Percentiles rank a stretch among this genome's conserved stretches.
phyloP scores from a whole-genome alignment of 148 eudicot genomes.

The Chenopodium berlandieri region DNA sequence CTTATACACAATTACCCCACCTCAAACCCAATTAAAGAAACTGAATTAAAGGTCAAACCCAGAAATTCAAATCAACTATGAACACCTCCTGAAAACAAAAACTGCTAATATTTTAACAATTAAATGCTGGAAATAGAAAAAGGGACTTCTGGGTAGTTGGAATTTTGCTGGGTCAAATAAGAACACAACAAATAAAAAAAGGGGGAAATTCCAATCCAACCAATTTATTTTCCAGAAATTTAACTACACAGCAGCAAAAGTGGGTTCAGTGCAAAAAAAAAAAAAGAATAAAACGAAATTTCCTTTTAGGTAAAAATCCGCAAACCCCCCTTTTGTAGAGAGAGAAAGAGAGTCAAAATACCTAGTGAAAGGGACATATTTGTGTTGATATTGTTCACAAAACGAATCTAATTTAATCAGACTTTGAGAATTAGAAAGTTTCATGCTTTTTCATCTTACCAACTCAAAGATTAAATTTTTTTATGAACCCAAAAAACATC shows the following conservation, averaged over 20 bases:
- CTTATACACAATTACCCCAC: conserved; percentile 2
- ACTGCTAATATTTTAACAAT: neutral
- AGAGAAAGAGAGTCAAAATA: conserved; percentile 28
- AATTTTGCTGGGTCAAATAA: conserved; percentile 32
- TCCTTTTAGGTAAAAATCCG: conserved; percentile 26
- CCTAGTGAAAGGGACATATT: conserved; percentile 39
- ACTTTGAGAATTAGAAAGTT: conserved; percentile 17
- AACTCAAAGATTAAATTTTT: conserved; percentile 24
- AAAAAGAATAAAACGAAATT: conserved; percentile 28
- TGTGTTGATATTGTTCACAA: neutral
- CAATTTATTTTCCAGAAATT: neutral
- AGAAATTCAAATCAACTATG: conserved; percentile 23
- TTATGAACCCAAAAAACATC: too few species aligned
- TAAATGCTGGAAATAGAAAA: neutral
- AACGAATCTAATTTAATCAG: conserved; percentile 25
- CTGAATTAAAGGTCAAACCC: conserved; percentile 22
- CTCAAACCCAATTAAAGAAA: conserved; percentile 9
- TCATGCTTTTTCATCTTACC: conserved; percentile 15
- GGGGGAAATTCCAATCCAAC: conserved; percentile 19
- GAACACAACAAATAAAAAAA: conserved; percentile 11
- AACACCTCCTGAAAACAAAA: conserved; percentile 10
- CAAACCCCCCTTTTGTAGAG: conserved; percentile 9
- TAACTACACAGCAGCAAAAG: neutral
- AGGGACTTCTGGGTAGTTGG: conserved; percentile 21
- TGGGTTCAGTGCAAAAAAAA: conserved; percentile 13